Evolutionary conservation across 2,329 filamentous ascomycete genomes (phyloP), one percentile per base, ranked within the genome.

Genomic region (Trichophyton equinum): DNA sequence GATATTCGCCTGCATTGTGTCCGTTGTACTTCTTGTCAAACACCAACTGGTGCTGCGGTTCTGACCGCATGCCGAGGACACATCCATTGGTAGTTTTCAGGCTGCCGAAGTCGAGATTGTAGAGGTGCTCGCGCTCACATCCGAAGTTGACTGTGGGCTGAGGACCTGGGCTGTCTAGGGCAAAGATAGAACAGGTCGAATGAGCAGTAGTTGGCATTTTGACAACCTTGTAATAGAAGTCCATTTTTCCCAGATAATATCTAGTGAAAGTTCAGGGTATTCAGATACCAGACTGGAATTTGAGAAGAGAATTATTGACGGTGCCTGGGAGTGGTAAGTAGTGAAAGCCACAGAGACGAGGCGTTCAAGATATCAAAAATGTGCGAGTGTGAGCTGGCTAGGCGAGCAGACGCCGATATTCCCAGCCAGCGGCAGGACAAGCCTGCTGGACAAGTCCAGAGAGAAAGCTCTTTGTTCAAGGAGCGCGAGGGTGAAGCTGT

Each of bases 171-270:
- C 30, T 25, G 57, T 25, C 36, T 15, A 22, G 22, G 38, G 22
- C 36, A 47, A 64, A 63, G 55, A 63, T 60, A 11, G 59, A 60
- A 59, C 61, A 62, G 55, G 59, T 59, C 4, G 61, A 60, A 20
- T 33, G 60, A 27, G 62, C 60, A 13, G 62, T 63, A 47, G 42
- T 15, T 18, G 62, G 60, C 36, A 27, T 51, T 1, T 36, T 33
- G 44, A 22, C 55, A 6, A 30, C 49, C 9, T n/a, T 7, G 22
- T 53, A 13, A 13, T 13, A 30, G 13, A n/a, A 53, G 3, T 20
- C 49, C 49, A 53, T 53, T 11, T 15, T 27, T 44, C 11, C 7
- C 40, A n/a, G 40, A 5, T 15, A 9, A 13, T 13, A 38, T 44
- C 40, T 20, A 44, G 40, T 18, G 40, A 15, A 2, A 13, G 2